phyloP scores from a whole-genome alignment of 441 rosid genomes.

The Brassica hybrid region DNA sequence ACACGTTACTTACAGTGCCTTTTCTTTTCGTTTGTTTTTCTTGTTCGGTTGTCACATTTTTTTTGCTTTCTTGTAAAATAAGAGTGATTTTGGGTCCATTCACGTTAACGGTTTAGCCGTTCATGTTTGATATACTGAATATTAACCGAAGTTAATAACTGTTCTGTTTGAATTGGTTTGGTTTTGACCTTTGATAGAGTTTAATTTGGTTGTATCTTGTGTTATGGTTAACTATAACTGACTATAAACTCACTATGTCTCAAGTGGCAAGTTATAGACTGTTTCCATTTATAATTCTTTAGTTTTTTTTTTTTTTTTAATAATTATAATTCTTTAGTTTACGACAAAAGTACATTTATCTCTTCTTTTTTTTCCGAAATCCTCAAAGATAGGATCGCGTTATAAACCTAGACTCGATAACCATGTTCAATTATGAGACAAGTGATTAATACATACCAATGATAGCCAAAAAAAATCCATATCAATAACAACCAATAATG shows the following conservation, averaged over 20 bases:
- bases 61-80: not conserved
- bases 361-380: not conserved
- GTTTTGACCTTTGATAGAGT: not conserved
- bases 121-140: not conserved
- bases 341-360: not conserved
- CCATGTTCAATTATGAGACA: not conserved
- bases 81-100: not conserved
- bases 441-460: constrained; percentile 9
- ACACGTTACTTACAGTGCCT: constrained; percentile 50
- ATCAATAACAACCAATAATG: constrained; percentile 26
- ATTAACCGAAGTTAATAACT: not conserved
- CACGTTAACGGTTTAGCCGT: not conserved
- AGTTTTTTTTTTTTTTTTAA: not conserved
- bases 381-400: not conserved
- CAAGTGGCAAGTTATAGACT: not conserved
- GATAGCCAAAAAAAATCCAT: not conserved
- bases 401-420: not conserved
- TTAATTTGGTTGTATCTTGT: not conserved
- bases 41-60: constrained; percentile 18
- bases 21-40: constrained; percentile 3
- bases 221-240: not conserved
- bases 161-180: not conserved
- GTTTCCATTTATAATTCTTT: constrained; percentile 6
- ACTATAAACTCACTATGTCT: not conserved
- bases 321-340: not conserved